A percentile compares a stretch with the other conserved stretches of the same genome.
phyloP scores from a whole-genome alignment of 2,329 filamentous ascomycete genomes.

The Ophiostoma tasmaniense region DNA sequence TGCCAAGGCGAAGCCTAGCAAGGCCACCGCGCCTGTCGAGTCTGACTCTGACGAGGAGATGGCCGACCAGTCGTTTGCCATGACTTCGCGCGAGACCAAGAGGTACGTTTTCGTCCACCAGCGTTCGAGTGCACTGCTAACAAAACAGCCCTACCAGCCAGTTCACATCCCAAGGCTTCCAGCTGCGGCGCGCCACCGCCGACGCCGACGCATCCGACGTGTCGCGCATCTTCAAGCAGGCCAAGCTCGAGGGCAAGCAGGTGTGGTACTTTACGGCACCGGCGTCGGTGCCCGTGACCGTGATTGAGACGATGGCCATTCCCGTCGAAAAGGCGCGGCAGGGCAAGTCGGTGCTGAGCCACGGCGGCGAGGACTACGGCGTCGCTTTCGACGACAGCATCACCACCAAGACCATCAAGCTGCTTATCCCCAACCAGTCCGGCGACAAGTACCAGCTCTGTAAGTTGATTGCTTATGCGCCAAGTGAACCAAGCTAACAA shows the following conservation, averaged over 20 bases:
- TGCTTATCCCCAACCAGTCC: conserved; percentile 51
- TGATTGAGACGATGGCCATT: conserved; percentile 57
- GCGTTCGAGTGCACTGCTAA: neutral
- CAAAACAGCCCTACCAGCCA: conserved; percentile 26
- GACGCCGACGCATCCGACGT: conserved; percentile 37
- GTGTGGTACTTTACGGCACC: conserved; percentile 75
- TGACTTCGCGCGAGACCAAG: conserved; percentile 11
- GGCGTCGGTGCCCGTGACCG: conserved; percentile 57
- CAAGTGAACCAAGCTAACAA: conserved; percentile 21
- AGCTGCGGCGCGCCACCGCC: conserved; percentile 42
- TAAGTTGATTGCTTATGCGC: conserved; percentile 31
- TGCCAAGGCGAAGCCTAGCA: neutral
- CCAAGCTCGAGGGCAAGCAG: conserved; percentile 59
- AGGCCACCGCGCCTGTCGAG: neutral
- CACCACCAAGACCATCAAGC: conserved; percentile 43
- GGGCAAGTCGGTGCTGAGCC: conserved; percentile 48
- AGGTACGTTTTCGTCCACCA: neutral
- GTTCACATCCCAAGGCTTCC: conserved; percentile 44
- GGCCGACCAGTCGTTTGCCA: conserved; percentile 32
- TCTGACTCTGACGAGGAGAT: conserved; percentile 17
- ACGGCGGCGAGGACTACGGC: conserved; percentile 56
- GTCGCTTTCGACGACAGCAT: conserved; percentile 46
- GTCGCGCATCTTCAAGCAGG: conserved; percentile 47
- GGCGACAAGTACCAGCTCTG: conserved; percentile 46
- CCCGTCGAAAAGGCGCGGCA: conserved; percentile 46